Percentiles rank a stretch among this genome's conserved stretches.
Conservation (phyloP, 768 basidiomycete species). For the Leccinum rimulosum region DNA sequence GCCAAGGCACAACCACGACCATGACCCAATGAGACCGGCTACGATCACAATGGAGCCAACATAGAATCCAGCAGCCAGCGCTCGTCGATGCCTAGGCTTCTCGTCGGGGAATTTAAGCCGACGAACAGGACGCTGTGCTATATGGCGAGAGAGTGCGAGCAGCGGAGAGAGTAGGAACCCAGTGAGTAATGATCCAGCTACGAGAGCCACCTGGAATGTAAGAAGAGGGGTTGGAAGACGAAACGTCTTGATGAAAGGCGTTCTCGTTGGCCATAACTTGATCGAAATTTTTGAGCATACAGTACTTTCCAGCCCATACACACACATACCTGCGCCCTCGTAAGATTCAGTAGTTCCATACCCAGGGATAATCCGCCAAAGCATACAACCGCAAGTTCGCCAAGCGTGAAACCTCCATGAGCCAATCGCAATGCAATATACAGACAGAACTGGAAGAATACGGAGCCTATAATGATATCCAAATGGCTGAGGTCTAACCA, state of each 20-base stretch:
- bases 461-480: constrained; percentile 67
- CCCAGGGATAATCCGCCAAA: constrained; percentile 85
- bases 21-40: constrained; percentile 80
- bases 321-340: constrained; percentile 68
- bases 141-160: constrained; percentile 86
- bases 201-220: constrained; percentile 87
- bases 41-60: constrained; percentile 73
- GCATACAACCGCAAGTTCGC: constrained; percentile 86
- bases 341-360: constrained; percentile 84
- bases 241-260: constrained; percentile 85
- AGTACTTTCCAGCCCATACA: not conserved
- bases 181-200: constrained; percentile 88
- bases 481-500: constrained; percentile 70
- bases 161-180: constrained; percentile 94
- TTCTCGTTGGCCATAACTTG: constrained; percentile 78
- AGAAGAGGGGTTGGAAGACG: constrained; percentile 90
- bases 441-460: constrained; percentile 89
- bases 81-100: constrained; percentile 76
- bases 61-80: constrained; percentile 85
- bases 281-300: constrained; percentile 4
- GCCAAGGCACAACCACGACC: constrained; percentile 87
- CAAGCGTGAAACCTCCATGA: constrained; percentile 92
- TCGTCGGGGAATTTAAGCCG: constrained; percentile 82
- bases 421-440: constrained; percentile 89
- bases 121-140: constrained; percentile 80